These are phyloP conservation scores for Dittrichia graveolens DNA, from an alignment of 129 eudicot genomes.

Conservation along the genomic window DNA sequence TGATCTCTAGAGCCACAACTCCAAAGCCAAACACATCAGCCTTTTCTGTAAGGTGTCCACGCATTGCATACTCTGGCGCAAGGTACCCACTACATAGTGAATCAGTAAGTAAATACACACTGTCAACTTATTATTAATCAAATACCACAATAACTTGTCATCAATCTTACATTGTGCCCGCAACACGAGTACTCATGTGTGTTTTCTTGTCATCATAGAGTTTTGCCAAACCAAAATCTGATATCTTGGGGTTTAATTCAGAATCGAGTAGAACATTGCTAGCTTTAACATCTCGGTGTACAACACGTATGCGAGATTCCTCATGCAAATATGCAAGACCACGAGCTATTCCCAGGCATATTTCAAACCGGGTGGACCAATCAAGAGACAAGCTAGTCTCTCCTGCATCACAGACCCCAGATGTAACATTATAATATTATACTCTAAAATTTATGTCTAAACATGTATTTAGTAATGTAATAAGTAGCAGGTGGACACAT, in stretches of 20 bases:
- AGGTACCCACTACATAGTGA: slow-evolving; percentile 23
- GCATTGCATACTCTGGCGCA: slow-evolving; percentile 24
- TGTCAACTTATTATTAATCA: no score
- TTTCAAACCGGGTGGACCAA: slow-evolving; percentile 60
- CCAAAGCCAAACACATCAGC: slow-evolving; percentile 27
- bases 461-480: background rate
- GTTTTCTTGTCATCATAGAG: slow-evolving; percentile 45
- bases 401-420: slow-evolving; percentile 42
- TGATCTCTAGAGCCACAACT: slow-evolving; percentile 20
- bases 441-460: background rate
- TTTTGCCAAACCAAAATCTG: slow-evolving; percentile 76
- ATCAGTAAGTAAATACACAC: background rate
- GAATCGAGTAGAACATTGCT: slow-evolving; percentile 73
- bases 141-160: background rate
- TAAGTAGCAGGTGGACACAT: no score
- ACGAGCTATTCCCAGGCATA: slow-evolving; percentile 69
- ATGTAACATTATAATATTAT: background rate
- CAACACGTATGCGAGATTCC: slow-evolving; percentile 58
- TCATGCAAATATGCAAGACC: slow-evolving; percentile 72
- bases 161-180: slow-evolving; percentile 64
- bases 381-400: slow-evolving; percentile 36
- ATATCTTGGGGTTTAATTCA: slow-evolving; percentile 60
- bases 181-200: slow-evolving; percentile 72
- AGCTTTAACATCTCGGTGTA: slow-evolving; percentile 75
- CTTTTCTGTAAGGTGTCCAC: slow-evolving; percentile 21